phyloP scores from a whole-genome alignment of 1,284 basidiomycete species.

The Pterulicium gracile region DNA sequence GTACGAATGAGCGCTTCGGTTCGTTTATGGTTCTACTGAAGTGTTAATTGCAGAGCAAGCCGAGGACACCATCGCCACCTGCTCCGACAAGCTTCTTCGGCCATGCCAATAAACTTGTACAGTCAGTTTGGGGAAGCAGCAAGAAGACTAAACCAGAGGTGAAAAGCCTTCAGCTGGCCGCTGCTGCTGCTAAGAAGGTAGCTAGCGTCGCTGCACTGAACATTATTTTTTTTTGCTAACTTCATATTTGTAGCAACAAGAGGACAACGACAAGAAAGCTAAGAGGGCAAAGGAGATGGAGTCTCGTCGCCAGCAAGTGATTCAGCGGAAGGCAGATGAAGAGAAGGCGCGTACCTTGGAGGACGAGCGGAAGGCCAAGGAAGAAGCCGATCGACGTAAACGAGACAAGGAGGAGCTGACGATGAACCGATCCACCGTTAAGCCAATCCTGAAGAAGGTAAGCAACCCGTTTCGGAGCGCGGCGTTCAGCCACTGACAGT shows the following conservation, averaged over 20 bases:
- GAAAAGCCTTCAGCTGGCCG: slow-evolving; percentile 77
- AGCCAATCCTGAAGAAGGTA: slow-evolving; percentile 45
- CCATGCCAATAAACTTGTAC: slow-evolving; percentile 56
- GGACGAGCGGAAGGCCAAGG: slow-evolving; percentile 59
- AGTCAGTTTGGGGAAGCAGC: slow-evolving; percentile 47
- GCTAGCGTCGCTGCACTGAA: slow-evolving; percentile 12
- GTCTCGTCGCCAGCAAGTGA: slow-evolving; percentile 54
- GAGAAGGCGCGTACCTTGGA: slow-evolving; percentile 54
- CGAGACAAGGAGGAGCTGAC: slow-evolving; percentile 66
- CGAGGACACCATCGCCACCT: slow-evolving; percentile 44
- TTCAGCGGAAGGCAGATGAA: slow-evolving; percentile 71
- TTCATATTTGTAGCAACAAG: slow-evolving; percentile 58
- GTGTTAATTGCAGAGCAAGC: slow-evolving; percentile 36
- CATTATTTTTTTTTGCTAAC: slow-evolving; percentile 7
- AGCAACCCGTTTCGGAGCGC: slow-evolving; percentile 7
- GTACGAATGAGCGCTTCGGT: slow-evolving; percentile 22
- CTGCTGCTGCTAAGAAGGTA: slow-evolving; percentile 79
- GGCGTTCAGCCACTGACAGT: slow-evolving; percentile 4
- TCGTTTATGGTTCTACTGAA: slow-evolving; percentile 5
- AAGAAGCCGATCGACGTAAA: slow-evolving; percentile 61
- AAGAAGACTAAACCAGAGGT: slow-evolving; percentile 67
- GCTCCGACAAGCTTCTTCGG: slow-evolving; percentile 51
- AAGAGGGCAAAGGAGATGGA: slow-evolving; percentile 72
- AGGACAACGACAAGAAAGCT: slow-evolving; percentile 72
- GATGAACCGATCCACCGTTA: slow-evolving; percentile 47